Evolutionary conservation across 2,329 filamentous ascomycete species (phyloP).

Genomic region (Colletotrichum australisinense): DNA sequence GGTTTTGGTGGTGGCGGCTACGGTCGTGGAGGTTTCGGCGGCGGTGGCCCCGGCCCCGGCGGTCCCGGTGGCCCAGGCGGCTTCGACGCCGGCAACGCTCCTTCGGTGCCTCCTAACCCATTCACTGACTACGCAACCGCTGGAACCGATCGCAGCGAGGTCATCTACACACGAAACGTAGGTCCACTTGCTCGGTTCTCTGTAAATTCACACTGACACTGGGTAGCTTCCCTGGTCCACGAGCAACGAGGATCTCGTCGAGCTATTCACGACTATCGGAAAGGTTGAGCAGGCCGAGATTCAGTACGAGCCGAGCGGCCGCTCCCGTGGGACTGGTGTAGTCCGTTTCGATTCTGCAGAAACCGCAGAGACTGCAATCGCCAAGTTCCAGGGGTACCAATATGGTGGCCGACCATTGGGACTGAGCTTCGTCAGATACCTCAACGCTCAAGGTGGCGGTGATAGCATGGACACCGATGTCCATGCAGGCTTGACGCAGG

Average conservation of each 20-base stretch:
- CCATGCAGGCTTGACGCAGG: conserved; percentile 84
- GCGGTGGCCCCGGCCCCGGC: conserved; percentile 47
- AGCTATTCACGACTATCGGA: conserved; percentile 97
- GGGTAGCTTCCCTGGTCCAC: conserved; percentile 95
- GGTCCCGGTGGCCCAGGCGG: conserved; percentile 58
- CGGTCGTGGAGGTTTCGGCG: conserved; percentile 43
- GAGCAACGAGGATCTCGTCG: conserved; percentile 96
- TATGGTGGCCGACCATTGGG: conserved; percentile 96
- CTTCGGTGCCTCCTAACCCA: conserved; percentile 78
- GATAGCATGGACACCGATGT: conserved; percentile 89
- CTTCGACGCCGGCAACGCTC: conserved; percentile 59
- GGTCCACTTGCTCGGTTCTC: conserved; percentile 53
- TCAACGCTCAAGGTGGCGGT: conserved; percentile 71
- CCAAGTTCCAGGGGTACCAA: conserved; percentile 97
- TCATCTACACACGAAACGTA: conserved; percentile 97
- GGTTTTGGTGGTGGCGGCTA: conserved; percentile 57
- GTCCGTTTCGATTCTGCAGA: conserved; percentile 88
- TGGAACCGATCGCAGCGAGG: conserved; percentile 83
- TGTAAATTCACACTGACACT: conserved; percentile 36
- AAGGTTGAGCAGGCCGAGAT: conserved; percentile 99
- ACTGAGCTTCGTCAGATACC: conserved; percentile 93
- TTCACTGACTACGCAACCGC: conserved; percentile 94
- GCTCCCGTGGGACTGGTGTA: conserved; percentile 95
- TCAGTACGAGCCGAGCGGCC: conserved; percentile 96
- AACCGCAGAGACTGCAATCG: conserved; percentile 92